Conservation (phyloP, 768 basidiomycete species). For the Podaxis sp. region DNA sequence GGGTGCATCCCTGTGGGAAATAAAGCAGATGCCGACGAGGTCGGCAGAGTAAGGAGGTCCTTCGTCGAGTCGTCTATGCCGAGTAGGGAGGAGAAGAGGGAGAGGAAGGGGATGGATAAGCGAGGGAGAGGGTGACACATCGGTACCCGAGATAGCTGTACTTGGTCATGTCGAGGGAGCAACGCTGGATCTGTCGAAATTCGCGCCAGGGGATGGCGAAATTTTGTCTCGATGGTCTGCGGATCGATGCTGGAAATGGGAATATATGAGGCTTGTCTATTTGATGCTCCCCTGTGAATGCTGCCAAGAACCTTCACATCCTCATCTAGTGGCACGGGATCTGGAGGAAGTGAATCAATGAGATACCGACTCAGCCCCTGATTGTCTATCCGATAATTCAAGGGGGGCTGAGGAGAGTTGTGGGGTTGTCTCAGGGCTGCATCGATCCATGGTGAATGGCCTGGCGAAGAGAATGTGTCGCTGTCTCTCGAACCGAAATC, state of each 20-base stretch:
- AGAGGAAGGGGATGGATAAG: slow-evolving; percentile 36
- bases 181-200: neutral
- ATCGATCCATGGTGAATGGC: neutral
- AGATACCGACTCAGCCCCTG: neutral
- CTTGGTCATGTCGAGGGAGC: neutral
- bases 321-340: neutral
- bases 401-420: neutral
- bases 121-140: slow-evolving; percentile 25
- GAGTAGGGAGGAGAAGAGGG: slow-evolving; percentile 35
- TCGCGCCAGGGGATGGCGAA: neutral
- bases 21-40: slow-evolving; percentile 26
- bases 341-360: neutral
- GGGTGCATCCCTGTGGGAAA: slow-evolving; percentile 24
- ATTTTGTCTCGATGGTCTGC: neutral
- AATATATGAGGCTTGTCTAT: neutral
- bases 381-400: neutral
- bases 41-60: slow-evolving; percentile 33
- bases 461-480: neutral
- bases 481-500: slow-evolving; percentile 10
- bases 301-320: neutral
- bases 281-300: neutral
- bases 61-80: slow-evolving; percentile 37
- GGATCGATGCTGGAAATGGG: neutral
- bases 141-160: neutral
- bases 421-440: neutral